Evolutionary conservation across 805 yeast species (phyloP).

Genomic region (Candida insectorum): DNA sequence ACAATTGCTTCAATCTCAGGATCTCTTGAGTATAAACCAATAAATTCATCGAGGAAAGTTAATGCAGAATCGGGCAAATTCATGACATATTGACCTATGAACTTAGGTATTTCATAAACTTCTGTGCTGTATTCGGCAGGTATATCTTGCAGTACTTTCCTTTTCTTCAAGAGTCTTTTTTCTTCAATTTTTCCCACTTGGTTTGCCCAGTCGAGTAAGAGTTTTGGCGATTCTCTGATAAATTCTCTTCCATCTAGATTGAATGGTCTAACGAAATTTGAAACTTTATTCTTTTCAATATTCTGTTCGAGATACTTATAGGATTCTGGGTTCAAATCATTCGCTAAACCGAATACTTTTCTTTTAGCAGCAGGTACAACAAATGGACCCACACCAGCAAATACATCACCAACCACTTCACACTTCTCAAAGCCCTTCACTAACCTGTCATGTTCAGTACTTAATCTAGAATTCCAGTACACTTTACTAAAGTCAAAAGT

Average conservation of each 20-base stretch:
- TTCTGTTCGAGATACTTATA: constrained; percentile 67
- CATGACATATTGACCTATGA: constrained; percentile 80
- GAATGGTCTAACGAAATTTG: constrained; percentile 53
- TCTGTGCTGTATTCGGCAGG: constrained; percentile 22
- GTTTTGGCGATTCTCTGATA: constrained; percentile 56
- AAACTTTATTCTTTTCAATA: constrained; percentile 60
- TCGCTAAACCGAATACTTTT: constrained; percentile 76
- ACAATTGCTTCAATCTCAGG: constrained; percentile 34
- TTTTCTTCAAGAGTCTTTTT: constrained; percentile 31
- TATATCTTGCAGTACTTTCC: constrained; percentile 36
- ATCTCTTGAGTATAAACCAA: constrained; percentile 59
- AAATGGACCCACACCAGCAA: constrained; percentile 99
- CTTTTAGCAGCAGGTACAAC: constrained; percentile 94
- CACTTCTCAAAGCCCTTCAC: constrained; percentile 59
- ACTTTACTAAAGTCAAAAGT: constrained; percentile 88
- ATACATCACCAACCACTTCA: constrained; percentile 86
- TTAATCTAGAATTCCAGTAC: constrained; percentile 95
- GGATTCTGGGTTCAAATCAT: constrained; percentile 89
- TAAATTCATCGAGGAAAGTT: constrained; percentile 71
- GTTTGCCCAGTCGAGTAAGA: constrained; percentile 46
- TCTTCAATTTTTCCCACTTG: constrained; percentile 29
- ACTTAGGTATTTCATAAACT: constrained; percentile 45
- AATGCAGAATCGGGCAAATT: constrained; percentile 93
- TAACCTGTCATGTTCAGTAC: constrained; percentile 87
- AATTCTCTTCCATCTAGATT: constrained; percentile 84